Conservation (phyloP, 2,329 filamentous ascomycete genomes). For the Sordariomycetes sp. region DNA sequence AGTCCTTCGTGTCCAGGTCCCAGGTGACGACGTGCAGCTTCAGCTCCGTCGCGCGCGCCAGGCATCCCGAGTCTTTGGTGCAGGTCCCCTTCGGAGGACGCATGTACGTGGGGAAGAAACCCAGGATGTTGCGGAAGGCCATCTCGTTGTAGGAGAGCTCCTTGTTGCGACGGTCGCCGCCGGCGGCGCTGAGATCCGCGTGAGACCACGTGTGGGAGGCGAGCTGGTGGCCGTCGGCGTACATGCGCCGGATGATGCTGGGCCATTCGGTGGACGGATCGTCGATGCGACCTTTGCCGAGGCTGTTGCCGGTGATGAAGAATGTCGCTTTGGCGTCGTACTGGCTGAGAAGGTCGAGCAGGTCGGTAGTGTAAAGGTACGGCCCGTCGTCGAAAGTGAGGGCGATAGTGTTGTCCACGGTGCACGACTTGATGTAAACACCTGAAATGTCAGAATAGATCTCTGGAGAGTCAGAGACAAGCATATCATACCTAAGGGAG, state of each 20-base stretch:
- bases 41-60: conserved; percentile 23
- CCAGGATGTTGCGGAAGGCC: conserved; percentile 30
- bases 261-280: conserved; percentile 21
- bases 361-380: conserved; percentile 26
- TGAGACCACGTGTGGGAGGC: conserved; percentile 39
- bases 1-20: conserved; percentile 54
- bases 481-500: not conserved
- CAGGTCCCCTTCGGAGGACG: conserved; percentile 36
- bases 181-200: conserved; percentile 26
- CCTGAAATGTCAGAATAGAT: too few relatives aligned
- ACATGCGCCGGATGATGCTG: conserved; percentile 28
- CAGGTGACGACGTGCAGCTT: conserved; percentile 49
- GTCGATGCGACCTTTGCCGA: conserved; percentile 30
- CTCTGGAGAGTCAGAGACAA: not conserved
- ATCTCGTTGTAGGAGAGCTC: conserved; percentile 36
- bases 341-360: conserved; percentile 27
- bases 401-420: conserved; percentile 24
- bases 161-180: conserved; percentile 19
- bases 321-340: conserved; percentile 25
- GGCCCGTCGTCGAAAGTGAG: conserved; percentile 40
- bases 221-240: conserved; percentile 33
- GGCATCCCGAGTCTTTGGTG: conserved; percentile 26
- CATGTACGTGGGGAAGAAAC: conserved; percentile 32
- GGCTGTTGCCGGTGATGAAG: conserved; percentile 33
- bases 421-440: conserved; percentile 22